Evolutionary conservation across 805 yeast species (phyloP), one percentile per base, ranked within the genome.

Genomic region (Saturnispora sekii): DNA sequence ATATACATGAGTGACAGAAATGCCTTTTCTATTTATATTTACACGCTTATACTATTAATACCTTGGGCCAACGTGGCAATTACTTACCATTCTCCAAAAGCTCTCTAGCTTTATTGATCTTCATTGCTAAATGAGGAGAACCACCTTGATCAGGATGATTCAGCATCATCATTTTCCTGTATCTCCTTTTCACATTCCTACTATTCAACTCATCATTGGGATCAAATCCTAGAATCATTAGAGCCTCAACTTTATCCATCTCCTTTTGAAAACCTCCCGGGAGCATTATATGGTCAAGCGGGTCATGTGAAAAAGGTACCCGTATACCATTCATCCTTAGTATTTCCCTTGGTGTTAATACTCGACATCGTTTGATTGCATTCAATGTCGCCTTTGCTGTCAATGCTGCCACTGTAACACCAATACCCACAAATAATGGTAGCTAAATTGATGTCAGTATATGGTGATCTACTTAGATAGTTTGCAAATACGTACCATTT

Each of bases 61-160:
- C 26, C 26, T 21, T 21, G 26, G 4, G 26, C 26, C 26, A 21
- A 21, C 26, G 26, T 21, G 26, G 26, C 26, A 21, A 21, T 21
- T 36, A 32, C 8, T 35, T 15, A 17, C 16, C 15, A n/a, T 79
- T 77, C 53, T 85, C 93, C 54, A 86, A 70, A 38, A 84, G 68
- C 44, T 79, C 89, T 61, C 84, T 88, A 31, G 96, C 96, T 60
- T 81, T 85, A 57, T 87, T 86, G 41, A 87, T 82, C 65, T 86
- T 87, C 62, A 85, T 79, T 21, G 95, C 93, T 50, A 86, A 55
- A 52, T 73, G 83, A 15, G 86, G 78, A 38, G 89, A 81, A 2
- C 96, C 96, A 3, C 95, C 95, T 54, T 82, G 77, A 61, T 86
- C 96, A 1, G 96, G 95, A 59, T 86, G 96, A 61, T 86, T 86